These are phyloP conservation scores for Rhizopogon hawkerae DNA, from an alignment of 1,284 basidiomycete species.

Conservation along the genomic window DNA sequence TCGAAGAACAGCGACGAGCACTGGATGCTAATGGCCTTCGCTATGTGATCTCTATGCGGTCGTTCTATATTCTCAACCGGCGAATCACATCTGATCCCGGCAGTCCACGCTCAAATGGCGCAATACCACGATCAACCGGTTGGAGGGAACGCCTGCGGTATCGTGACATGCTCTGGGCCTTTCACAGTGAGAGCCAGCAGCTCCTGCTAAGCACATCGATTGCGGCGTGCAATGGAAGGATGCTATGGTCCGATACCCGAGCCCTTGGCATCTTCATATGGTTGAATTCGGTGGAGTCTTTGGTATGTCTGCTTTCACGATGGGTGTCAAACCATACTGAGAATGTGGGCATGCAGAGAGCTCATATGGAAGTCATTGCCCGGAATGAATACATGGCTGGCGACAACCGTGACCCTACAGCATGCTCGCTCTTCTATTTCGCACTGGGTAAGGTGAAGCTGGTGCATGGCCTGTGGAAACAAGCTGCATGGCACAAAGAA, in stretches of 20 bases:
- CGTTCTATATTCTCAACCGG: constrained; percentile 70
- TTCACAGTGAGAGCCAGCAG: constrained; percentile 88
- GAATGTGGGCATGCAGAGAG: constrained; percentile 39
- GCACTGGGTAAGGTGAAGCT: constrained; percentile 88
- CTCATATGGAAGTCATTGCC: constrained; percentile 84
- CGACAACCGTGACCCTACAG: constrained; percentile 80
- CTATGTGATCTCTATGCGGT: constrained; percentile 83
- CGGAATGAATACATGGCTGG: constrained; percentile 86
- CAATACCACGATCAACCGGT: constrained; percentile 35
- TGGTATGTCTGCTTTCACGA: constrained; percentile 45
- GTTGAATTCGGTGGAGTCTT: constrained; percentile 67
- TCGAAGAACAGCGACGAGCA: constrained; percentile 78
- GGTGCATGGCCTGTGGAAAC: constrained; percentile 92
- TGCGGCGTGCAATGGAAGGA: constrained; percentile 69
- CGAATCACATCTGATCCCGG: constrained; percentile 41
- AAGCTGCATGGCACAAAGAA: constrained; percentile 91
- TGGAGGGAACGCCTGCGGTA: constrained; percentile 72
- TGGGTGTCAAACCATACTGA: constrained; percentile 3
- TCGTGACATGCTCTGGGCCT: constrained; percentile 93
- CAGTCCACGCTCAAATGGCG: constrained; percentile 34
- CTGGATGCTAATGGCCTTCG: constrained; percentile 85
- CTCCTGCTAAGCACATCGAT: constrained; percentile 67
- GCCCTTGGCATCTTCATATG: constrained; percentile 84
- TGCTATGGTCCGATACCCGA: constrained; percentile 83
- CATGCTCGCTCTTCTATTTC: constrained; percentile 90